Base-by-base conservation (phyloP, 371 early-diverging fungal species). In the Mucor racemosus region DNA sequence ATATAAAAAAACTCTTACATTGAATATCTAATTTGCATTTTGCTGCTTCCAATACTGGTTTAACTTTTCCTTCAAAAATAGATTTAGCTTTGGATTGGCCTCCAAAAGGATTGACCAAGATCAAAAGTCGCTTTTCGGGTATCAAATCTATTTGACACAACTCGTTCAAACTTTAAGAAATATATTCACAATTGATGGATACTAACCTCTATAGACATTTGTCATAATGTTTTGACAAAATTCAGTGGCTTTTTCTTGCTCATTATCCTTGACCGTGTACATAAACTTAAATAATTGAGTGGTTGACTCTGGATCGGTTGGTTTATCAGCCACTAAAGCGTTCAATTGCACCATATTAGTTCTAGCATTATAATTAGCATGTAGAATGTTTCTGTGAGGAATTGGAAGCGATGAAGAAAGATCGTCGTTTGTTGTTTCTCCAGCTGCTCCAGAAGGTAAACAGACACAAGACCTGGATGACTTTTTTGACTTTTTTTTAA, bases 81-180 rank as follows among this genome's bases (percentile, higher is more conserved):
- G 72, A 69, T 26, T 68, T 69, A 10, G 92, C 90, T 42, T 85
- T 80, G 31, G 87, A 87, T 46, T 86, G 87, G 7, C 94, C 94
- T 41, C 91, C 84, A 68, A 86, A 87, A 0, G 94, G 94, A 64
- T 94, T 92, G 31, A 92, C 74, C 7, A 93, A 68, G n/a, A 88
- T 80, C 68, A 82, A 84, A 38, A 83, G 71, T 50, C 80, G 78
- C 48, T 82, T 81, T 13, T 66, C 64, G 14, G 64, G 33, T 42
- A 64, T 64, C 17, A 56, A 42, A 56, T 64, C 64, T 64, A 7
- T 15, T 34, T 1, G 21, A 1, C 44, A 41, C 11, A 13, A 14
- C 17, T 11, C 5, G 33, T 54, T 7, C 14, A 14, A 34, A 38
- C 11, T 41, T 15, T 26, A 3, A 19, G 13, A 13, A 5, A n/a